Evolutionary conservation across 1,139 yeast species (phyloP), one percentile per base, ranked within the genome.

Genomic region (Yamadazyma spencermartinsiae): DNA sequence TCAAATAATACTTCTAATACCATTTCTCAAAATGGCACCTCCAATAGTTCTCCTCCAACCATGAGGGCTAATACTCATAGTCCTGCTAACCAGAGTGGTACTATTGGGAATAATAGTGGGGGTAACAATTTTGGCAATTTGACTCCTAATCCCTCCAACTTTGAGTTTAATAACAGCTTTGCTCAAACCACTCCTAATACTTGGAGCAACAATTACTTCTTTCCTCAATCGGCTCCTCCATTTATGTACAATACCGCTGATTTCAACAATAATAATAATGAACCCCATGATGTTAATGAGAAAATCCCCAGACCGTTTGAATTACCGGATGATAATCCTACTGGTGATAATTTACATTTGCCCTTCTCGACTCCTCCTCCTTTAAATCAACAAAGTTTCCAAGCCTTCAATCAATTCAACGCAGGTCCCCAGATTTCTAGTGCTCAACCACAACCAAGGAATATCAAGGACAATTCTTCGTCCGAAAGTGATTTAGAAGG

Each of bases 191-290:
- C 69, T 10, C 48, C 60, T 3, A 45, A 46, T 26, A 55, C 69
- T 8, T 65, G 71, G 71, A 58, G 55, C 35, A 51, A 41, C 37
- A 54, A 42, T 31, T 61, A 56, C 35, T 37, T 39, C 31, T 48
- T 65, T 14, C 69, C 72, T 1, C 55, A 61, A 23, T 55, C 68
- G 3, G 72, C 73, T 5, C 73, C 73, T 25, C 69, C 72, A 0
- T 58, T 63, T 34, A 50, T 58, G 17, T 61, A 60, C 40, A 43
- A 49, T 29, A 35, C 35, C 14, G 33, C 42, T 30, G 40, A 35
- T 10, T 28, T 23, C 16, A 38, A 42, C 10, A 33, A 42, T 23
- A 40, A 33, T n/a, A n/a, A n/a, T n/a, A n/a, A n/a, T n/a, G n/a
- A n/a, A n/a, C n/a, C n/a, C n/a, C 16, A 13, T 8, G 38, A 38